These are phyloP conservation scores for Plasmodium ovale DNA, from an alignment of 169 alveolate species.

Conservation along the genomic window DNA sequence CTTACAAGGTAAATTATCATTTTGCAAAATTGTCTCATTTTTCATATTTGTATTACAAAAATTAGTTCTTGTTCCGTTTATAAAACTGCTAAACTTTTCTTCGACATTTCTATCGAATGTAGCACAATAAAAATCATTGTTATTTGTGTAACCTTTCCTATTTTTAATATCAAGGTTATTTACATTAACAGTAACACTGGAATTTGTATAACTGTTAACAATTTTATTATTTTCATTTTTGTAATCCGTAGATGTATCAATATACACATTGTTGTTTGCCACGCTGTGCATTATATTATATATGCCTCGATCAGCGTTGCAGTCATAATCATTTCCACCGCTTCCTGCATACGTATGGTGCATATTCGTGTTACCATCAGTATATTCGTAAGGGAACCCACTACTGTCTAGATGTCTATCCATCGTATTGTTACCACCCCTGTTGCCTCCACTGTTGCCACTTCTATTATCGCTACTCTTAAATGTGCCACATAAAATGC, in stretches of 20 bases:
- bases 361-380: not conserved
- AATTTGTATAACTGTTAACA: not conserved
- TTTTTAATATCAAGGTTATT: slow-evolving; percentile 9
- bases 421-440: not conserved
- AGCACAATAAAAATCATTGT: slow-evolving; percentile 1
- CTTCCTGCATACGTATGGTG: not conserved
- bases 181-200: not conserved
- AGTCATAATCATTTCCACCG: not conserved
- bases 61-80: not conserved
- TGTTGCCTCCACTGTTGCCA: not conserved
- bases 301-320: not conserved
- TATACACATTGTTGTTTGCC: not conserved
- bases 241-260: not conserved
- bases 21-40: not conserved
- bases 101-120: slow-evolving; percentile 6
- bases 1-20: slow-evolving; percentile 25
- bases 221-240: not conserved
- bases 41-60: slow-evolving; percentile 2
- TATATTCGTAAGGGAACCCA: not conserved
- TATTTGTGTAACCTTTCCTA: slow-evolving; percentile 1
- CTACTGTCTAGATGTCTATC: not conserved
- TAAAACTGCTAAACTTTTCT: slow-evolving; percentile 20
- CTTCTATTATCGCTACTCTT: too few relatives aligned
- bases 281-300: slow-evolving; percentile 9
- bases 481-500: too few relatives aligned